Evolutionary conservation across 1,284 basidiomycete genomes (phyloP).

Genomic region (Ceratobasidium sp.): DNA sequence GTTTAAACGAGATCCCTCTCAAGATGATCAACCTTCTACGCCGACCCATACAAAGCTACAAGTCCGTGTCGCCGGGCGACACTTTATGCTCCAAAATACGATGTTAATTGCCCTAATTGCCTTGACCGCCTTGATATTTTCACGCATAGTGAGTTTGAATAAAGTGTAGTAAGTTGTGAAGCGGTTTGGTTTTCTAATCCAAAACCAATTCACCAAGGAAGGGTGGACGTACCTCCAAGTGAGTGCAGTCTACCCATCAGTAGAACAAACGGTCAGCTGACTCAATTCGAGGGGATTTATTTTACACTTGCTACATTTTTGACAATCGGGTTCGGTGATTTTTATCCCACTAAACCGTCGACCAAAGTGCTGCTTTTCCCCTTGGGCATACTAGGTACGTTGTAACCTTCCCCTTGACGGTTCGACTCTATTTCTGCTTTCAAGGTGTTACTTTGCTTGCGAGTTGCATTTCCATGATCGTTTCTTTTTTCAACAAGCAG

Average conservation of each 20-base stretch:
- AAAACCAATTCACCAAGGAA: slow-evolving; percentile 38
- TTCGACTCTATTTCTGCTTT: background rate
- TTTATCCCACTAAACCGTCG: slow-evolving; percentile 36
- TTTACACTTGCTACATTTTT: slow-evolving; percentile 45
- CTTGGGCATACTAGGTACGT: slow-evolving; percentile 42
- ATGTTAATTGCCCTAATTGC: slow-evolving; percentile 51
- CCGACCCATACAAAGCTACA: slow-evolving; percentile 45
- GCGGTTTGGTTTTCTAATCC: background rate
- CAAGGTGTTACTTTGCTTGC: slow-evolving; percentile 46
- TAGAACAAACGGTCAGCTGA: too few species aligned
- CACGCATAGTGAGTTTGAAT: slow-evolving; percentile 42
- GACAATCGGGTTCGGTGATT: slow-evolving; percentile 45
- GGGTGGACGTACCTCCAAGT: slow-evolving; percentile 45
- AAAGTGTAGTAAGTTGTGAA: background rate
- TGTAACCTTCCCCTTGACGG: background rate
- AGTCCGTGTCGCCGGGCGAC: slow-evolving; percentile 50
- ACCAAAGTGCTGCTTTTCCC: slow-evolving; percentile 46
- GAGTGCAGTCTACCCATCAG: background rate
- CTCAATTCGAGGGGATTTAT: slow-evolving; percentile 44
- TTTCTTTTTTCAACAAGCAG: slow-evolving; percentile 43
- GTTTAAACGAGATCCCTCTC: slow-evolving; percentile 43
- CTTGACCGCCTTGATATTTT: slow-evolving; percentile 44
- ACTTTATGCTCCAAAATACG: slow-evolving; percentile 54
- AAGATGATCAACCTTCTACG: slow-evolving; percentile 15
- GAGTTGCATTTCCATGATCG: slow-evolving; percentile 45